Conservation (phyloP, 495 filamentous ascomycete species). For the Annulohypoxylon maeteangense region DNA sequence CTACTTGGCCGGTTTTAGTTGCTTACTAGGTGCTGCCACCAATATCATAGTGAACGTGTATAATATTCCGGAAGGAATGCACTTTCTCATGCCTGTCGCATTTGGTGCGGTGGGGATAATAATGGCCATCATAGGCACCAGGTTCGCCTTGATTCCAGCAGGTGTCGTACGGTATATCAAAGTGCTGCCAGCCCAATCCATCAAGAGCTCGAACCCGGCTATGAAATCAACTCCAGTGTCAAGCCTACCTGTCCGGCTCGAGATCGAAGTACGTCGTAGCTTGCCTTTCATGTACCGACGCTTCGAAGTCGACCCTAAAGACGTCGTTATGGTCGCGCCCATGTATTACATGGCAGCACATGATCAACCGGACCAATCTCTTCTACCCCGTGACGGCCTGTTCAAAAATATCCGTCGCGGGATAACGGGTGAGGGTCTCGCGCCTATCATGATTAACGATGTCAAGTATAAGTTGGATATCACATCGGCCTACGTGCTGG, state of each 20-base stretch:
- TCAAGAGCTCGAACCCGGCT: conserved; percentile 9
- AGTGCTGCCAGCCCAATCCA: conserved; percentile 44
- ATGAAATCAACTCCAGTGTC: conserved; percentile 3
- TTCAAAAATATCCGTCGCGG: conserved; percentile 52
- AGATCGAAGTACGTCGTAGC: conserved; percentile 50
- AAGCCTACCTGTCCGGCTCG: conserved; percentile 44
- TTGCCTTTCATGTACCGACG: conserved; percentile 49
- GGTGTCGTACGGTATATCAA: conserved; percentile 56
- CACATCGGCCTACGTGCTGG: conserved; percentile 60
- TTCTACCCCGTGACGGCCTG: not conserved
- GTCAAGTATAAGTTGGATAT: conserved; percentile 62
- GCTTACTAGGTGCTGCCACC: conserved; percentile 65
- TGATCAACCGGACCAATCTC: not conserved
- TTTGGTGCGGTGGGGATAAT: conserved; percentile 57
- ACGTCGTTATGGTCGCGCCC: conserved; percentile 50
- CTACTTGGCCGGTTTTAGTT: conserved; percentile 66
- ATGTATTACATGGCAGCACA: conserved; percentile 42
- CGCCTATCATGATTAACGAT: conserved; percentile 50
- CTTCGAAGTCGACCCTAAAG: conserved; percentile 46
- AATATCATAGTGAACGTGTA: conserved; percentile 62
- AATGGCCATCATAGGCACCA: conserved; percentile 59
- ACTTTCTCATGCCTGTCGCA: conserved; percentile 55
- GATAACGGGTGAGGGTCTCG: conserved; percentile 60
- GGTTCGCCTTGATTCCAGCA: conserved; percentile 56
- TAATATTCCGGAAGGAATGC: conserved; percentile 54